Evolutionary conservation across 306 rosid genomes (phyloP), one percentile per base, ranked within the genome.

Genomic region (Carpinus fangiana): DNA sequence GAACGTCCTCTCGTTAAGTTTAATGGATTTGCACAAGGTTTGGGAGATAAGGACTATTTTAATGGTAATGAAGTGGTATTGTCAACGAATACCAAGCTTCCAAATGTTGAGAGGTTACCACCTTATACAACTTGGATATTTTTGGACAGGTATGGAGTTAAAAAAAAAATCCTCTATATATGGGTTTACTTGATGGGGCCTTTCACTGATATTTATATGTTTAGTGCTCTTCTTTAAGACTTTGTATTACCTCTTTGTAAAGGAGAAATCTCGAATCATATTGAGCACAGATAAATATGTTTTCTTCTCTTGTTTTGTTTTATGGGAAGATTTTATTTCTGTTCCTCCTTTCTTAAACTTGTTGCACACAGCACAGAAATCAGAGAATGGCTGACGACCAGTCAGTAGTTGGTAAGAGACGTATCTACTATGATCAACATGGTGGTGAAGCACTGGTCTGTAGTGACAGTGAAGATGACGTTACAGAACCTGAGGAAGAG

Each of bases 311-410:
- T 74, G 61, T 81, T 50, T 11, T 66, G 28, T 72, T 43, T 74
- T 57, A 34, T 16, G 57, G 61, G 60, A 48, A 84, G 51, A 73
- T 26, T 77, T 66, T 72, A 53, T 82, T 76, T 78, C 80, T 81
- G 87, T 75, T 85, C 80, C 72, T 75, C 77, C 78, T 82, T 70
- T 88, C 91, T 89, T 81, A 83, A 86, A 82, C 87, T 78, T 89
- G 50, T 83, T 82, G 75, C 81, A 74, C 85, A 72, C 89, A 83
- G 90, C 81, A 70, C 95, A 95, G 98, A 85, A 95, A 95, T 85
- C 98, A 95, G 93, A 95, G 96, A 87, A 95, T 95, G 98, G 95
- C 96, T 47, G 98, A 92, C 67, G 98, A 95, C 70, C 98, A 95
- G 79, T 95, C 98, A 23, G 98, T 95, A 38, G 95, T 92, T 21